Evolutionary conservation across 768 basidiomycete genomes (phyloP), one percentile per base, ranked within the genome.

Genomic region (Chiua virens): DNA sequence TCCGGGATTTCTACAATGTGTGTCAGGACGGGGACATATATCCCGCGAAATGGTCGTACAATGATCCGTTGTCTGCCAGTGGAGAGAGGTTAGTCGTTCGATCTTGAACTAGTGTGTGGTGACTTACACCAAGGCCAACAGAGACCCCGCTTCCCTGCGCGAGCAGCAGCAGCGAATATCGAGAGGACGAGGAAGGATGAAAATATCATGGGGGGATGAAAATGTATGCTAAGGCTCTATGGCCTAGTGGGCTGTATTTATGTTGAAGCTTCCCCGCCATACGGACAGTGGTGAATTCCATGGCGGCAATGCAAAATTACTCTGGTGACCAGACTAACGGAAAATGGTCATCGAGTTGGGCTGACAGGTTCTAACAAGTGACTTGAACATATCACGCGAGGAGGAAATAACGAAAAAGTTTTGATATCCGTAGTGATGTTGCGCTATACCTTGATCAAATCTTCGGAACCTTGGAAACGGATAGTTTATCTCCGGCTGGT

Each of bases 121-220:
- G 3, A 9, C 64, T 52, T 50, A 71, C 69, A 73, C 53, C 54
- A 74, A 28, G 72, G 58, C 72, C 72, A 73, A 39, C 58, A 59
- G 23, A 73, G 64, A 28, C 72, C 72, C 18, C 71, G 63, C 57
- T 73, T 73, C 20, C 73, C 72, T 21, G 73, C 73, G 8, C 54
- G 61, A 37, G 52, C 63, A 21, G 53, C 46, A 15, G 50, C 30
- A 1, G 52, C 25, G 34, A 67, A 66, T 6, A 57, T 17, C 0
- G 54, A 42, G 15, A 66, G 45, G 22, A 63, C 15, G 30, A 60
- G 38, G 14, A 69, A 18, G 9, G 50, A 30, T 25, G 42, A 55
- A 25, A 41, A 37, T 13, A 66, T 28, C 66, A 70, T 69, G 10
- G 5, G 46, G 23, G 34, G 13, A 38, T 32, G 10, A 30, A 28